Base-by-base conservation (phyloP, 139 green algal genomes). In the Coccomyxa sp. region DNA sequence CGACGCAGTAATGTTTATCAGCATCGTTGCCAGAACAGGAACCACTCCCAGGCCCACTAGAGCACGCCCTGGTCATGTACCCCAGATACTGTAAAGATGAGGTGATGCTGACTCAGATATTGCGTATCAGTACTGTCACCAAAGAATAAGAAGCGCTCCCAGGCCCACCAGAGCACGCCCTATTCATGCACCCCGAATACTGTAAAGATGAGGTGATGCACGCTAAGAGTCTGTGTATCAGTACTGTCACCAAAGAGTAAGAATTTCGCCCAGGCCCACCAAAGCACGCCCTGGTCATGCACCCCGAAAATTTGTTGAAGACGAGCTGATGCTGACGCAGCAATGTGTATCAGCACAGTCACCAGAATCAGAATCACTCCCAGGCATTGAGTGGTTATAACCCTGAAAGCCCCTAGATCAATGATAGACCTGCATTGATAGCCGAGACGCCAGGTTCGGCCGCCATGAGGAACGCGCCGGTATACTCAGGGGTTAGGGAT, bases 341-440 rank as follows among this genome's bases (percentile, higher is more conserved):
- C 91, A 59, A 95, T 94, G 81, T 89, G 94, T 9, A 93, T 87
- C 17, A 91, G 91, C 18, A 93, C 91, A 0, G 89, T 90, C 7
- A 92, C 88, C 27, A 85, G 90, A 0, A 91, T 89, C 13, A 93
- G 68, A 4, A 91, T 90, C 13, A 95, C 85, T 4, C 90, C 91
- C 71, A 94, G 79, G 0, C 91, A 51, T 51, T 78, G 71, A 18
- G 18, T 78, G 18, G 28, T 16, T 28, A 13, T 78, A n/a, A n/a
- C n/a, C n/a, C n/a, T n/a, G n/a, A n/a, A n/a, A n/a, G n/a, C n/a
- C n/a, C n/a, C n/a, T n/a, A n/a, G n/a, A n/a, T n/a, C n/a, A n/a
- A n/a, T n/a, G n/a, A n/a, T n/a, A n/a, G n/a, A n/a, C n/a, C n/a
- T n/a, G n/a, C n/a, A n/a, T n/a, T n/a, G n/a, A n/a, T n/a, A n/a